Percentiles rank a stretch among this genome's conserved stretches.
Conservation (phyloP, 2,329 filamentous ascomycete genomes). For the Colletotrichum costaricense region DNA sequence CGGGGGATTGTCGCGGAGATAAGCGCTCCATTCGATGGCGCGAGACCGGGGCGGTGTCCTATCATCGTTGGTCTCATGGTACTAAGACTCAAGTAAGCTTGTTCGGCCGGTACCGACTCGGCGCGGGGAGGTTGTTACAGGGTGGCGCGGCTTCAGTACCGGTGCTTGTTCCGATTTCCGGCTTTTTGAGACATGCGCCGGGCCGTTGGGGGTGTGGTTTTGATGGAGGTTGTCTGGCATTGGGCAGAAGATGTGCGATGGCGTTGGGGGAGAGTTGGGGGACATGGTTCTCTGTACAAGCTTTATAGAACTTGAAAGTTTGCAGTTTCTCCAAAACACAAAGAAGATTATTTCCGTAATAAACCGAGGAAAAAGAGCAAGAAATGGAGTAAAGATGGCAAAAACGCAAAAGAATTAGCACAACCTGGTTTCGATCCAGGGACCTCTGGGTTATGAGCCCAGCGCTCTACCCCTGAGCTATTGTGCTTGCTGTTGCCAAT, state of each 20-base stretch:
- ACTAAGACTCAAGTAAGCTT: neutral
- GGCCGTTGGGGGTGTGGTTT: neutral
- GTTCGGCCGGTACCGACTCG: constrained; percentile 32
- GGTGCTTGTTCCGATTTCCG: neutral
- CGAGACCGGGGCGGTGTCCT: constrained; percentile 24
- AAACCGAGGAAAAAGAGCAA: no score
- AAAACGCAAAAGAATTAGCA: constrained; percentile 1
- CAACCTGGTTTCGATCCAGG: constrained; percentile 33
- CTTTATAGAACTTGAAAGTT: no score
- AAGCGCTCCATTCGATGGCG: constrained; percentile 9
- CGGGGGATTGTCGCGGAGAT: constrained; percentile 6
- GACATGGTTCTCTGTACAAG: no score
- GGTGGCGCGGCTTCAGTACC: no score
- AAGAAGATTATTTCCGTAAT: no score
- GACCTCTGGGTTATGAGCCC: constrained; percentile 34
- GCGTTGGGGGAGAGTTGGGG: neutral
- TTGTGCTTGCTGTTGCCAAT: neutral
- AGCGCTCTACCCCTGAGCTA: constrained; percentile 35
- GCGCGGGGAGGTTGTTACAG: neutral
- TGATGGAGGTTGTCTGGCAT: neutral
- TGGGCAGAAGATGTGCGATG: accelerated
- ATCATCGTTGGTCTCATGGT: neutral
- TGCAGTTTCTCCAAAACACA: no score
- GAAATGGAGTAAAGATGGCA: no score
- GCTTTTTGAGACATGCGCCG: neutral